Evolutionary conservation across 2,329 filamentous ascomycete species (phyloP).

Genomic region (Colletotrichum incanum): DNA sequence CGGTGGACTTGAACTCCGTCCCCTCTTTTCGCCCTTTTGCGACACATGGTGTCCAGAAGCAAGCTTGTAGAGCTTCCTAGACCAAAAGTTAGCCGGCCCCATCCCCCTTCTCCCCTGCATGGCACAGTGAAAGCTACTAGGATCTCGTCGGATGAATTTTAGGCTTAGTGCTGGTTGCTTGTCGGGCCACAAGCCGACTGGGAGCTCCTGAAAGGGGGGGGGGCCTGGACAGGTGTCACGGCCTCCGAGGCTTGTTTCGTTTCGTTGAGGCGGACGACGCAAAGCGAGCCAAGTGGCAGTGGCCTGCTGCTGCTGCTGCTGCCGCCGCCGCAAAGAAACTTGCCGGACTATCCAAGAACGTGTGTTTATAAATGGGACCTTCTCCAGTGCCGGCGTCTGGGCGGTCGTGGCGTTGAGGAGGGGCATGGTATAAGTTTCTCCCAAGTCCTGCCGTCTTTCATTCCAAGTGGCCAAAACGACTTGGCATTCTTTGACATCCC

Average conservation of each 20-base stretch:
- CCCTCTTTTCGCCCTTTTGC: constrained; percentile 2
- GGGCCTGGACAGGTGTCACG: constrained; percentile 41
- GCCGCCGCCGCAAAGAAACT: constrained; percentile 27
- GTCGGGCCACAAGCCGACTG: constrained; percentile 36
- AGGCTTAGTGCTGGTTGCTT: constrained; percentile 28
- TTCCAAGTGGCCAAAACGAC: constrained; percentile 1
- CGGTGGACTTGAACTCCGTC: constrained; percentile 13
- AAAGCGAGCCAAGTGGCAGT: constrained; percentile 38
- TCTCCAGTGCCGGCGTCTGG: constrained; percentile 34
- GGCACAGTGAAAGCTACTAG: constrained; percentile 4
- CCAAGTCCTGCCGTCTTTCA: constrained; percentile 12
- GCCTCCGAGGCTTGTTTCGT: constrained; percentile 43
- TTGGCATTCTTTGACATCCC: constrained; percentile 39
- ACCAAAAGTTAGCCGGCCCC: neutral
- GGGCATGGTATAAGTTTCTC: constrained; percentile 39
- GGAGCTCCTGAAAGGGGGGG: constrained; percentile 31
- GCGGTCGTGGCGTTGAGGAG: constrained; percentile 32
- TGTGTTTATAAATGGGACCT: constrained; percentile 38
- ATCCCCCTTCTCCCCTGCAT: constrained; percentile 2
- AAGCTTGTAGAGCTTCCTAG: neutral
- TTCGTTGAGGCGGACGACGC: constrained; percentile 42
- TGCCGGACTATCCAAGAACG: constrained; percentile 36
- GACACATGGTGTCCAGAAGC: constrained; percentile 11
- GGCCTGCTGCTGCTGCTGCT: constrained; percentile 31
- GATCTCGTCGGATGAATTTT: constrained; percentile 34